Evolutionary conservation across 2,329 filamentous ascomycete genomes (phyloP).

Genomic region (Colletotrichum siamense): DNA sequence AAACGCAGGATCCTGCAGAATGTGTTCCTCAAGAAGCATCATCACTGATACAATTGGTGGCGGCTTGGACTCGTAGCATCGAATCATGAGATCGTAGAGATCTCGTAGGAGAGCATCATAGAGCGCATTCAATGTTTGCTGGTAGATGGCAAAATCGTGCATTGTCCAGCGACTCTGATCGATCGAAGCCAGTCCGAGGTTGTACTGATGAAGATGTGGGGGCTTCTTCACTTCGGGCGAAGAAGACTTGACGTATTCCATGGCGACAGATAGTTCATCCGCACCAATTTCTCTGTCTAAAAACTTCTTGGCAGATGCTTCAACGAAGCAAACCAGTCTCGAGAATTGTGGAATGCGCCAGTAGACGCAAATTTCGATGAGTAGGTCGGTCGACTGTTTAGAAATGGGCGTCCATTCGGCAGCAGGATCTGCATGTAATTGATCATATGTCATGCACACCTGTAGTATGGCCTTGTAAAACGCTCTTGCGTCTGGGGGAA

Average conservation of each 20-base stretch:
- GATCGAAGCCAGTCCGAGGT: constrained; percentile 58
- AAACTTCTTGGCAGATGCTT: constrained; percentile 86
- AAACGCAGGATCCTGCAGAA: constrained; percentile 80
- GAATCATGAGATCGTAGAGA: constrained; percentile 84
- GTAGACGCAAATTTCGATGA: constrained; percentile 83
- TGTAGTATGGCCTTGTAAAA: constrained; percentile 85
- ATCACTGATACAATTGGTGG: constrained; percentile 81
- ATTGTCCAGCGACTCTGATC: constrained; percentile 70
- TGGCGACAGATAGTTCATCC: constrained; percentile 82
- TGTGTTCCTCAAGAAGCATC: constrained; percentile 80
- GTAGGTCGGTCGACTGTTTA: constrained; percentile 78
- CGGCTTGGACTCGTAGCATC: constrained; percentile 88
- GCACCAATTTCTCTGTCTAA: constrained; percentile 81
- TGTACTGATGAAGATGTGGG: constrained; percentile 58
- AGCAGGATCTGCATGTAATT: constrained; percentile 58
- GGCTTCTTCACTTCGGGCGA: constrained; percentile 70
- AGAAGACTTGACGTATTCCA: constrained; percentile 80
- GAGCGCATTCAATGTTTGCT: constrained; percentile 74
- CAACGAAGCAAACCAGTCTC: constrained; percentile 79
- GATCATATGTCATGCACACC: constrained; percentile 73
- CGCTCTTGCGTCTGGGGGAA: constrained; percentile 81
- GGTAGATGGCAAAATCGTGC: constrained; percentile 73
- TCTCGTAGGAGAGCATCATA: constrained; percentile 87
- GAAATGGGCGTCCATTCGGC: constrained; percentile 65
- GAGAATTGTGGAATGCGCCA: constrained; percentile 91